These are phyloP conservation scores for Monosporascus sp. DNA, from an alignment of 2,329 filamentous ascomycete species.

Conservation along the genomic window DNA sequence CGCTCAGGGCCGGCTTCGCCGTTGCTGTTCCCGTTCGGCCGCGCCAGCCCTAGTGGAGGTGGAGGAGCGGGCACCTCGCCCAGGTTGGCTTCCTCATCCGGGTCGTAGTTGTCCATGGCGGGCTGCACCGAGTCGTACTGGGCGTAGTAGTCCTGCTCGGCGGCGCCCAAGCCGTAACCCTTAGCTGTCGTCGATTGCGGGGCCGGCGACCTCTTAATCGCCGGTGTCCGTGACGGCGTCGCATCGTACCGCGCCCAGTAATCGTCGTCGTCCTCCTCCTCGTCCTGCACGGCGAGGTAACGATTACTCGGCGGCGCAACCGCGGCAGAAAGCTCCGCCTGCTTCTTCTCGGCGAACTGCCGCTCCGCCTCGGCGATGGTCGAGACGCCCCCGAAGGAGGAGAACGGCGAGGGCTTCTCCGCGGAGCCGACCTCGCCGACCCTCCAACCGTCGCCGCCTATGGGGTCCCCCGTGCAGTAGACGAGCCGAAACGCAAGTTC, in stretches of 20 bases:
- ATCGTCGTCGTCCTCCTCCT: slow-evolving; percentile 65
- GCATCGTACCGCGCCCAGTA: slow-evolving; percentile 78
- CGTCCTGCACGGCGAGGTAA: slow-evolving; percentile 5
- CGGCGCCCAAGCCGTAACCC: slow-evolving; percentile 25
- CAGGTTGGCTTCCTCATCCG: slow-evolving; percentile 57
- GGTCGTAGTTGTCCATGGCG: slow-evolving; percentile 74
- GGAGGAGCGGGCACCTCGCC: slow-evolving; percentile 13
- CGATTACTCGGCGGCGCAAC: slow-evolving; percentile 4
- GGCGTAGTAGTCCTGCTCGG: slow-evolving; percentile 69
- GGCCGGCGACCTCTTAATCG: slow-evolving; percentile 56
- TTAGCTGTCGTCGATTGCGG: slow-evolving; percentile 36
- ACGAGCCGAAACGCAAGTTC: slow-evolving; percentile 61
- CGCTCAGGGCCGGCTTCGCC: slow-evolving; percentile 5
- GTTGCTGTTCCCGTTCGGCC: slow-evolving; percentile 13
- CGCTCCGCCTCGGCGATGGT: slow-evolving; percentile 58
- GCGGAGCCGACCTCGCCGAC: slow-evolving; percentile 63
- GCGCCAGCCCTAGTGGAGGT: slow-evolving; percentile 30
- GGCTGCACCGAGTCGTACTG: slow-evolving; percentile 75
- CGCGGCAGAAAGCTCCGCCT: slow-evolving; percentile 12
- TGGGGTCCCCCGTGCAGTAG: slow-evolving; percentile 62
- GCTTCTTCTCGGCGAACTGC: slow-evolving; percentile 36
- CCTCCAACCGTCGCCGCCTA: slow-evolving; percentile 63
- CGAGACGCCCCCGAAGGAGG: slow-evolving; percentile 43
- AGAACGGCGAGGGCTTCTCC: slow-evolving; percentile 53
- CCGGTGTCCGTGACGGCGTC: slow-evolving; percentile 60